Evolutionary conservation across 2,329 filamentous ascomycete species (phyloP).

Genomic region (Fonsecaea erecta): DNA sequence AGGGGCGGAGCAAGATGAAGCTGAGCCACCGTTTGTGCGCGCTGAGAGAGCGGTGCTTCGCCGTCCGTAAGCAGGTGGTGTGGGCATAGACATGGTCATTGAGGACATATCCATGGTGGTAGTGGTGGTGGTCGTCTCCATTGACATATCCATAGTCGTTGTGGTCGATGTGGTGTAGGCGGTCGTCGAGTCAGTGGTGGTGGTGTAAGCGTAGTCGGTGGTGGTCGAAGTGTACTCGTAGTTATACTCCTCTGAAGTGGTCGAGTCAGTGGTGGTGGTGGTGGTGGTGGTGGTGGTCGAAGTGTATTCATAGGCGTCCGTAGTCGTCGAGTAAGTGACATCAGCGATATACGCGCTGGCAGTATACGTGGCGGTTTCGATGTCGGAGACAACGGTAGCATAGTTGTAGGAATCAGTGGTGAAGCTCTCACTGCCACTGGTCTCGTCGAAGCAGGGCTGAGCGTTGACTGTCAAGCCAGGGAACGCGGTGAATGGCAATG

Average conservation of each 20-base stretch:
- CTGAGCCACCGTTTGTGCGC: slow-evolving; percentile 6
- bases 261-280: slow-evolving; percentile 9
- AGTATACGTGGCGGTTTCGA: slow-evolving; percentile 11
- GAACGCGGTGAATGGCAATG: slow-evolving; percentile 68
- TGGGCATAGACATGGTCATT: not conserved
- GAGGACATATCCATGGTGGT: not conserved
- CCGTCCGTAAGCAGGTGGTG: not conserved
- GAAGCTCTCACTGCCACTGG: not conserved
- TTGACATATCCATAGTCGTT: not conserved
- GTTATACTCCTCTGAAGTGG: too few species aligned
- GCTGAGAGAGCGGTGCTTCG: slow-evolving; percentile 7
- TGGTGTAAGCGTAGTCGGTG: too few species aligned
- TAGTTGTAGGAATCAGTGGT: slow-evolving; percentile 12
- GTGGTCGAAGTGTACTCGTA: not conserved
- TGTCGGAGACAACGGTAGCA: slow-evolving; percentile 12
- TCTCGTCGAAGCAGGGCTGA: slow-evolving; percentile 31
- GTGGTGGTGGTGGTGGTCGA: not conserved
- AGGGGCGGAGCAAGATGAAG: slow-evolving; percentile 20
- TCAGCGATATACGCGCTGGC: slow-evolving; percentile 1
- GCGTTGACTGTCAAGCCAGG: slow-evolving; percentile 49
- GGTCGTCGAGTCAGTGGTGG: not conserved
- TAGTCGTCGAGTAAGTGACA: slow-evolving; percentile 4
- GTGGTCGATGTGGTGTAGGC: slow-evolving; percentile 2
- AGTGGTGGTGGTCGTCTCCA: not conserved
- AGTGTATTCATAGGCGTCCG: not conserved